Evolutionary conservation across 495 filamentous ascomycete genomes (phyloP).

Genomic region (Neurospora hispaniola): DNA sequence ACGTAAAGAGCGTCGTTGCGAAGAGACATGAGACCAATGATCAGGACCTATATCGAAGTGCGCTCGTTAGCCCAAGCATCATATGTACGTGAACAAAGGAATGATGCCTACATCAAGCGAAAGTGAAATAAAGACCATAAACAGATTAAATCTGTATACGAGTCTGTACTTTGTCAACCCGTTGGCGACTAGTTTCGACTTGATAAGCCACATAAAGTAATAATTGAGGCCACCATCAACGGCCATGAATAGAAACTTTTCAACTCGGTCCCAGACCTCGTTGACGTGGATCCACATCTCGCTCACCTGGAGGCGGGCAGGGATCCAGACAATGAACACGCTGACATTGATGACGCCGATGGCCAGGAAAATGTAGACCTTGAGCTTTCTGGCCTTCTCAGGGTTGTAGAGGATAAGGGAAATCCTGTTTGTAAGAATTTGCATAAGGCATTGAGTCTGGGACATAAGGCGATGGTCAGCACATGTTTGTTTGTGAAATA

Average conservation of each 20-base stretch:
- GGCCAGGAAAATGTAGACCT: slow-evolving; percentile 24
- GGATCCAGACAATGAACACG: slow-evolving; percentile 42
- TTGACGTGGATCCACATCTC: slow-evolving; percentile 25
- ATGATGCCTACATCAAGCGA: slow-evolving; percentile 31
- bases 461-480: not conserved
- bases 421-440: slow-evolving; percentile 41
- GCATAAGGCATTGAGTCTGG: slow-evolving; percentile 33
- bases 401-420: slow-evolving; percentile 30
- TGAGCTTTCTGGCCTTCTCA: slow-evolving; percentile 17
- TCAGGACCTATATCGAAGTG: slow-evolving; percentile 5
- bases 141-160: slow-evolving; percentile 39
- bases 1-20: slow-evolving; percentile 29
- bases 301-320: slow-evolving; percentile 30
- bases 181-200: slow-evolving; percentile 32
- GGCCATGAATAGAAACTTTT: slow-evolving; percentile 38
- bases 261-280: slow-evolving; percentile 38
- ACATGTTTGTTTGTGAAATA: not conserved
- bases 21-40: slow-evolving; percentile 24
- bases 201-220: slow-evolving; percentile 39
- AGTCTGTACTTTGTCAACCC: slow-evolving; percentile 39
- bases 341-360: slow-evolving; percentile 37
- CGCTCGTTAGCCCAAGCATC: not conserved
- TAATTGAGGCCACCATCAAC: slow-evolving; percentile 37
- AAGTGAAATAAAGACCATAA: slow-evolving; percentile 39
- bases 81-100: not conserved